Conservation (phyloP, 2,329 filamentous ascomycete species). For the Seiridium cupressi region DNA sequence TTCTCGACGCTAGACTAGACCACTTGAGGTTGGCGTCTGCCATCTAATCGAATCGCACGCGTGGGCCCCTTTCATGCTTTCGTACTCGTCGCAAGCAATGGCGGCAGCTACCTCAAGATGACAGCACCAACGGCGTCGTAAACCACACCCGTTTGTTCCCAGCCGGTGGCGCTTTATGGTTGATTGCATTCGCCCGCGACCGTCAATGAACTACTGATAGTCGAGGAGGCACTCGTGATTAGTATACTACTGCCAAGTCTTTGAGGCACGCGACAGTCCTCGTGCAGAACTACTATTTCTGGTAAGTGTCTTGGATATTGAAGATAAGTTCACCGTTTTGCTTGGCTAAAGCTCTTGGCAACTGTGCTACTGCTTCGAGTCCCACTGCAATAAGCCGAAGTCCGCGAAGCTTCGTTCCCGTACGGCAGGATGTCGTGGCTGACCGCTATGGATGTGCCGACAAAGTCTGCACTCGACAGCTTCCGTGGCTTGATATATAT, state of each 20-base stretch:
- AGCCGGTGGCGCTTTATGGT: background rate
- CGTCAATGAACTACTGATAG: background rate
- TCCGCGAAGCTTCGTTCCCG: background rate
- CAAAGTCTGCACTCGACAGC: too few species aligned
- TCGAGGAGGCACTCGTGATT: too few species aligned
- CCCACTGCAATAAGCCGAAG: background rate
- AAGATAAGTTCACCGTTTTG: background rate
- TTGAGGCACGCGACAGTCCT: background rate
- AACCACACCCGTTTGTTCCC: background rate
- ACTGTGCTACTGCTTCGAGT: background rate
- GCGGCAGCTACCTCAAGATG: background rate
- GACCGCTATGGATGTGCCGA: too few species aligned
- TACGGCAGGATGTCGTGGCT: too few species aligned
- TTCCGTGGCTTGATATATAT: too few species aligned
- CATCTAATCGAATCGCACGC: background rate
- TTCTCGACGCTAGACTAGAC: background rate
- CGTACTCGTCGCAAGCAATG: background rate
- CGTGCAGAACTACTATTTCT: background rate
- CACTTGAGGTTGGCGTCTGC: background rate
- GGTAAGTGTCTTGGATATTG: background rate
- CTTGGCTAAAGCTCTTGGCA: slow-evolving; percentile 2
- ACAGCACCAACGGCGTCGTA: background rate
- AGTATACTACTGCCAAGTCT: too few species aligned
- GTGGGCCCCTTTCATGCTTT: background rate
- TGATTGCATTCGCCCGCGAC: background rate